Conservation (phyloP, 2,329 filamentous ascomycete genomes). For the Arthrobotrys iridis region DNA sequence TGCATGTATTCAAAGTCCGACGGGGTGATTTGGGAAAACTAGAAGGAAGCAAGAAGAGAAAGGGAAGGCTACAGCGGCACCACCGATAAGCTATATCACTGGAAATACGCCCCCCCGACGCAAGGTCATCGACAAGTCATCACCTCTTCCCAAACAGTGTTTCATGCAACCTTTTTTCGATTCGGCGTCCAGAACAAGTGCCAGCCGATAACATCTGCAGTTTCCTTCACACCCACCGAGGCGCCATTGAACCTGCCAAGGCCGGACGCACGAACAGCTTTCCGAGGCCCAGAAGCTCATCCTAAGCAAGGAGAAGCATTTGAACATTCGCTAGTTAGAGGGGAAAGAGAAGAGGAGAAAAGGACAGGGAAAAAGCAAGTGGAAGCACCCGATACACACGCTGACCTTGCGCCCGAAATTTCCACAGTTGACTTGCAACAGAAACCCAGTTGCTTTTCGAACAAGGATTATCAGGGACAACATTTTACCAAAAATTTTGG, state of each 20-base stretch:
- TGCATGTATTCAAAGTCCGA: slow-evolving; percentile 23
- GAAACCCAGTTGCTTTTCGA: slow-evolving; percentile 49
- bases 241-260: slow-evolving; percentile 47
- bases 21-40: slow-evolving; percentile 42
- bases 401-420: slow-evolving; percentile 46
- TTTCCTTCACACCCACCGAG: slow-evolving; percentile 16
- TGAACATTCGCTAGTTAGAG: slow-evolving; percentile 2
- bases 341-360: background rate
- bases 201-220: slow-evolving; percentile 23
- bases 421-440: slow-evolving; percentile 53
- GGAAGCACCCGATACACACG: slow-evolving; percentile 18
- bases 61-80: slow-evolving; percentile 39
- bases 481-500: slow-evolving; percentile 32
- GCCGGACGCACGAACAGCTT: slow-evolving; percentile 33
- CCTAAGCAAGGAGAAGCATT: slow-evolving; percentile 46
- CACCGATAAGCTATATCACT: slow-evolving; percentile 22
- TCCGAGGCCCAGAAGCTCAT: slow-evolving; percentile 39
- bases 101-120: background rate
- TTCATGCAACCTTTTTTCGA: slow-evolving; percentile 29
- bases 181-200: slow-evolving; percentile 44
- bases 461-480: slow-evolving; percentile 55
- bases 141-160: slow-evolving; percentile 22
- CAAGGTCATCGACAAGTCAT: slow-evolving; percentile 12
- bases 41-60: slow-evolving; percentile 21
- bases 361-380: slow-evolving; percentile 30